Percentiles rank a stretch among this genome's conserved stretches.
phyloP scores from a whole-genome alignment of 495 filamentous ascomycete genomes.

The Aspergillus saccharolyticus region DNA sequence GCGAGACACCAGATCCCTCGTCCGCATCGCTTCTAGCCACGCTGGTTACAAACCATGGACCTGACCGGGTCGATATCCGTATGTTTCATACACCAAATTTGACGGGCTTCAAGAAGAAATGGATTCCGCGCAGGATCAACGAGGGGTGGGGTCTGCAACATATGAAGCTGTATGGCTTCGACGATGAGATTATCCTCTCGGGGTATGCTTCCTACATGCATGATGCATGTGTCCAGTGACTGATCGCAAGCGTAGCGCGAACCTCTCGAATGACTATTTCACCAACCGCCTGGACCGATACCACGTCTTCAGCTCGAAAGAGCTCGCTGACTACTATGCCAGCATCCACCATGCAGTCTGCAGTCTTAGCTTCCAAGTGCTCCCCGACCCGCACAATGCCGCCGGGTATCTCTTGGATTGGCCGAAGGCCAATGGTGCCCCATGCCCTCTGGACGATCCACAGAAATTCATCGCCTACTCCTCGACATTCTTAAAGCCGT shows the following conservation, averaged over 20 bases:
- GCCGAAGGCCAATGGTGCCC: constrained; percentile 69
- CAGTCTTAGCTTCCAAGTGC: constrained; percentile 74
- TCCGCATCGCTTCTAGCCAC: constrained; percentile 85
- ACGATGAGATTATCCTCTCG: constrained; percentile 93
- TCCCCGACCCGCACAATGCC: constrained; percentile 49
- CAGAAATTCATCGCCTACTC: constrained; percentile 63
- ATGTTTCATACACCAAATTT: constrained; percentile 98
- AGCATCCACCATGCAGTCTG: constrained; percentile 70
- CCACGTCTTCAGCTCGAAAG: constrained; percentile 76
- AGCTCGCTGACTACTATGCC: constrained; percentile 78
- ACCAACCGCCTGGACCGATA: constrained; percentile 94
- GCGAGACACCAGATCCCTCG: constrained; percentile 82
- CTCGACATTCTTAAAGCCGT: constrained; percentile 55
- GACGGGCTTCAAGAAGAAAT: constrained; percentile 75
- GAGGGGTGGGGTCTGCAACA: constrained; percentile 98
- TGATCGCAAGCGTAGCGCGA: constrained; percentile 52
- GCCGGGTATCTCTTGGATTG: constrained; percentile 71
- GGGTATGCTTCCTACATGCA: constrained; percentile 48
- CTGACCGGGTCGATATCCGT: constrained; percentile 83
- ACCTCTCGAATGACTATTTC: constrained; percentile 92
- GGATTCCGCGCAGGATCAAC: constrained; percentile 85
- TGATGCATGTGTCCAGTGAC: not conserved
- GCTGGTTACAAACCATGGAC: constrained; percentile 74
- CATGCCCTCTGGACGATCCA: constrained; percentile 65
- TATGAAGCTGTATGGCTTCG: constrained; percentile 97